Evolutionary conservation across 2,329 filamentous ascomycete species (phyloP), one percentile per base, ranked within the genome.

Genomic region (Calonectria crousiana): DNA sequence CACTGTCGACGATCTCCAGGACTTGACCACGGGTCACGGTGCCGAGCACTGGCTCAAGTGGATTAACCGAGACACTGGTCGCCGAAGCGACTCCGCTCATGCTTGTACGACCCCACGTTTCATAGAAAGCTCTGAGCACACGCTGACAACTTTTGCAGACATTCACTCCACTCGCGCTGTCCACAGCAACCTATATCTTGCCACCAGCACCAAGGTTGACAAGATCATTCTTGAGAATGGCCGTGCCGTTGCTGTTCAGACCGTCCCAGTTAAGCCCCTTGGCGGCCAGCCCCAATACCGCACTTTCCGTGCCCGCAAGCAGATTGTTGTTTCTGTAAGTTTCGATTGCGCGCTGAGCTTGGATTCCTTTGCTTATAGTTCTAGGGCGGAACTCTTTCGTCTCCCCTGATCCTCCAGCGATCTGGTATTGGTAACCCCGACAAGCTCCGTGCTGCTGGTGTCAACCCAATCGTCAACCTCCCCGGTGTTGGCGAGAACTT

Each of bases 41-140:
- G 94, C 93, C 58, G 93, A 95, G 85, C 94, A 95, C 77, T 96
- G 94, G 94, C 86, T 96, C 71, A 95, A 96, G 85, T 96, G 94
- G 94, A 95, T 96, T 84, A 95, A 96, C 81, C 90, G 91, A 73
- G 91, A 91, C 64, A 75, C 71, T 2, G 71, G 71, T 18, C 67
- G 71, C 20, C 67, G 72, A 32, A 71, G 68, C 11, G 72, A 74
- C 20, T 71, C 68, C 2, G 72, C 72, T 8, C 72, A 74, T 44
- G 72, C 68, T 23, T 74, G 72, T 74, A 56, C 5, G n/a, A 64
- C 32, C 10, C n/a, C 44, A 2, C n/a, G 23, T 20, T 26, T 32
- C 30, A 65, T 47, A 9, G 6, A n/a, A 44, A 36, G n/a, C 20
- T 53, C 9, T 8, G 9, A 30, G 44, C 36, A 20, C 2, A 1